These are phyloP conservation scores for Setaria italica DNA, from an alignment of 202 grass and related monocot species.

Conservation along the genomic window DNA sequence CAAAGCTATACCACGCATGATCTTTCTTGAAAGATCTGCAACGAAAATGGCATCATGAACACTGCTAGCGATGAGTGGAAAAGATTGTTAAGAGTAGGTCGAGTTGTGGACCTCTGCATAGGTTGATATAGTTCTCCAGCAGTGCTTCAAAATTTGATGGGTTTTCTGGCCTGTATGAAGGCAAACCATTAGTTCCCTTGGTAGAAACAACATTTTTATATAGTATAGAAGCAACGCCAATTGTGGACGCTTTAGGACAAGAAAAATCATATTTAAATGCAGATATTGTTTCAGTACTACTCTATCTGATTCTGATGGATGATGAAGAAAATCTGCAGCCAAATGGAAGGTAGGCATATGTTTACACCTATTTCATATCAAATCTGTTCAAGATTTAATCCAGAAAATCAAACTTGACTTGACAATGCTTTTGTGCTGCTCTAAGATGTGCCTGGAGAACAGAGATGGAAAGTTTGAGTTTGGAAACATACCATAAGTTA, in stretches of 20 bases:
- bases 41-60: slow-evolving; percentile 3
- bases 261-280: neutral
- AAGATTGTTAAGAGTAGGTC: slow-evolving; percentile 8
- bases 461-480: slow-evolving; percentile 30
- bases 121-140: slow-evolving; percentile 74
- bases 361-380: neutral
- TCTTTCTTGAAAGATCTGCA: slow-evolving; percentile 92
- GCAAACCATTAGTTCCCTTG: neutral
- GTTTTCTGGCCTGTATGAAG: slow-evolving; percentile 68
- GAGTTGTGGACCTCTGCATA: slow-evolving; percentile 64
- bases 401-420: neutral
- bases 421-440: neutral
- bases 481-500: slow-evolving; percentile 80
- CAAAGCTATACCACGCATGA: slow-evolving; percentile 94
- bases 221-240: neutral
- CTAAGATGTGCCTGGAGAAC: neutral
- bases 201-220: neutral
- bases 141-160: slow-evolving; percentile 79
- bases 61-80: neutral
- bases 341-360: neutral
- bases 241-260: neutral
- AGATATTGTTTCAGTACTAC: neutral
- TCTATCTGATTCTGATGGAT: neutral
- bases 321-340: neutral
- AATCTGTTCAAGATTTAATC: neutral